A percentile compares a stretch with the other conserved stretches of the same genome.
Conservation (phyloP, 139 green algal genomes). For the Picochlorum sp. region DNA sequence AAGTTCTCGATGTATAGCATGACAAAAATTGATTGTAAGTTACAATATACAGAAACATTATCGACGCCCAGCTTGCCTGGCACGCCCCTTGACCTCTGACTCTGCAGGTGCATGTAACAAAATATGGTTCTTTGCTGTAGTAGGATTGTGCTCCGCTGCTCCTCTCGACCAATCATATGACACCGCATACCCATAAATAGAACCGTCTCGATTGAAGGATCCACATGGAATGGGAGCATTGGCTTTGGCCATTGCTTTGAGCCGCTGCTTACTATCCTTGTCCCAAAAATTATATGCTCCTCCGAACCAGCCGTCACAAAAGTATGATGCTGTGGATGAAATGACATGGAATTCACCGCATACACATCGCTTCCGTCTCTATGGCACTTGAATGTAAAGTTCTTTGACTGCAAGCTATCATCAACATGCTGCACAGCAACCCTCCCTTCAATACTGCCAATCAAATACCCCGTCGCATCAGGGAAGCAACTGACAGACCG, state of each 20-base stretch:
- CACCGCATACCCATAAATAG: constrained; percentile 84
- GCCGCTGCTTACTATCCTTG: constrained; percentile 94
- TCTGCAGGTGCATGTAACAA: constrained; percentile 79
- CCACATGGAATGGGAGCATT: constrained; percentile 73
- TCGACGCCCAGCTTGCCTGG: constrained; percentile 6
- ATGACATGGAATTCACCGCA: constrained; percentile 87
- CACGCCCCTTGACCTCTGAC: constrained; percentile 62
- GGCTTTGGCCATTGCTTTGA: constrained; percentile 79
- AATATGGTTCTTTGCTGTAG: constrained; percentile 73
- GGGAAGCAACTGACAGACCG: constrained; percentile 76
- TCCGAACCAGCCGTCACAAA: constrained; percentile 89
- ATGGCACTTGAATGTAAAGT: constrained; percentile 96
- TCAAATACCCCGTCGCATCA: constrained; percentile 83
- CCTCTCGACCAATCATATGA: constrained; percentile 89
- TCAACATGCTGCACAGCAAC: constrained; percentile 96
- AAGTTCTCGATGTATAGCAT: neutral
- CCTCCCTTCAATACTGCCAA: constrained; percentile 85
- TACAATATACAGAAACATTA: neutral
- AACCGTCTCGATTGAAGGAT: constrained; percentile 80
- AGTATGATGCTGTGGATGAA: constrained; percentile 83
- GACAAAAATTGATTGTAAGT: neutral
- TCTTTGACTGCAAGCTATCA: constrained; percentile 66
- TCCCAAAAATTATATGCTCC: constrained; percentile 98
- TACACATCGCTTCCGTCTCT: constrained; percentile 81
- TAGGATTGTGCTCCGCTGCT: constrained; percentile 66